Base-by-base conservation (phyloP, 345 rosid species). In the Linum trigynum region DNA sequence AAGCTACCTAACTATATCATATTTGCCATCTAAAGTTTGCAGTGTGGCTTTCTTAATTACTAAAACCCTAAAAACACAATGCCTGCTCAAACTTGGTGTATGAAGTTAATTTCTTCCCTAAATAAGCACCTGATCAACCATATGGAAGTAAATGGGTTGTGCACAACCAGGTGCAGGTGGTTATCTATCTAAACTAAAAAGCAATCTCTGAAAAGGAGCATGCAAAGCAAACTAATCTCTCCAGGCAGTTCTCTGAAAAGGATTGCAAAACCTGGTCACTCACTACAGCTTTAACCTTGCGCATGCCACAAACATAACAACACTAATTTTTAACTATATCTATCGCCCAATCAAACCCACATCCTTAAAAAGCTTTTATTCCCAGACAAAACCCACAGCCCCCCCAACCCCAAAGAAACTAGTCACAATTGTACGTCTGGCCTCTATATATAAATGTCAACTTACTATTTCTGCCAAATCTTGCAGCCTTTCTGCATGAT, bases 371-470 rank as follows among this genome's bases (percentile, higher is more conserved):
- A 57, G 77, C 36, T 68, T 59, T 62, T 63, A 59, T 63, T 67
- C 61, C 64, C 67, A 59, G 67, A 64, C 59, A 61, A 73, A 65
- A 65, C 65, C 67, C 69, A 77, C 35, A 70, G 69, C n/a, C 67
- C 65, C 67, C 65, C 67, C 63, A 61, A 58, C 61, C 72, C 55
- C 57, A n/a, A 53, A 37, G 51, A 60, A 65, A 61, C 66, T 32
- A 69, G 37, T 66, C 67, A 62, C 50, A 64, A 38, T 48, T 55
- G 64, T 63, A 69, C 57, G 64, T 40, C 68, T 68, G 57, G 69
- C 45, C 78, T 72, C 83, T 69, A 71, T 66, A 72, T 66, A 74
- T 76, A 75, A 72, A 57, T 4, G 61, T 67, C 62, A 72, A 67
- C 53, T 61, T 64, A 72, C 56, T 50, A 68, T 61, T 68, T 71